Conservation (phyloP, 805 yeast genomes). For the Pichia paraexigua region DNA sequence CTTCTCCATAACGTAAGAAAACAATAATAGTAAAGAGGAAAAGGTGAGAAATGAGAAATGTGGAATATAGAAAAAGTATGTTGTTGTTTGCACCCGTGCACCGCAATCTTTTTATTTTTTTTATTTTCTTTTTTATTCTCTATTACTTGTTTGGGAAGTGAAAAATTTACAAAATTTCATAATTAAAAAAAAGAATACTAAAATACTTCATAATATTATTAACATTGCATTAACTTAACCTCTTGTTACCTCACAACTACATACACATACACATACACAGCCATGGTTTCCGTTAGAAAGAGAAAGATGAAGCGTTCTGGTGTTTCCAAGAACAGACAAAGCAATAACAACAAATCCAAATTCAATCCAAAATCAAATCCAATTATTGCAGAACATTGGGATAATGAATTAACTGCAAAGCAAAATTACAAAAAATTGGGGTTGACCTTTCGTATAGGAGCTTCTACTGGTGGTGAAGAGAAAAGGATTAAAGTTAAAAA, state of each 20-base stretch:
- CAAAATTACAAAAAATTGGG: conserved; percentile 88
- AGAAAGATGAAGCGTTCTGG: conserved; percentile 76
- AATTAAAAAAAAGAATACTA: too few species aligned
- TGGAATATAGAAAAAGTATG: too few species aligned
- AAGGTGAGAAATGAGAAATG: too few species aligned
- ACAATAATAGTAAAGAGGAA: too few species aligned
- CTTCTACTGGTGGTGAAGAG: conserved; percentile 77
- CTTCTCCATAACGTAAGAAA: too few species aligned
- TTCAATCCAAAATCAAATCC: conserved; percentile 65
- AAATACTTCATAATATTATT: too few species aligned
- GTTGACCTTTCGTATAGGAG: conserved; percentile 55
- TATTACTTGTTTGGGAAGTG: not conserved
- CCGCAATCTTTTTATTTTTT: too few species aligned
- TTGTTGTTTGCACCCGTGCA: too few species aligned
- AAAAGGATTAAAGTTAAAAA: conserved; percentile 37
- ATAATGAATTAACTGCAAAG: conserved; percentile 63
- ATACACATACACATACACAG: not conserved
- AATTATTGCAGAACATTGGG: conserved; percentile 88
- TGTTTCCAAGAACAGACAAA: conserved; percentile 60
- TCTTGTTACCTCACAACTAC: too few species aligned
- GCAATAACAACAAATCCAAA: conserved; percentile 62
- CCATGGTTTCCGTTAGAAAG: conserved; percentile 56
- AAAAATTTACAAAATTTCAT: not conserved
- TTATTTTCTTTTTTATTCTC: not conserved
- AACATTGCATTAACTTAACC: too few species aligned